Conservation (phyloP, 140 eudicot species). For the Senecio squalidus region DNA sequence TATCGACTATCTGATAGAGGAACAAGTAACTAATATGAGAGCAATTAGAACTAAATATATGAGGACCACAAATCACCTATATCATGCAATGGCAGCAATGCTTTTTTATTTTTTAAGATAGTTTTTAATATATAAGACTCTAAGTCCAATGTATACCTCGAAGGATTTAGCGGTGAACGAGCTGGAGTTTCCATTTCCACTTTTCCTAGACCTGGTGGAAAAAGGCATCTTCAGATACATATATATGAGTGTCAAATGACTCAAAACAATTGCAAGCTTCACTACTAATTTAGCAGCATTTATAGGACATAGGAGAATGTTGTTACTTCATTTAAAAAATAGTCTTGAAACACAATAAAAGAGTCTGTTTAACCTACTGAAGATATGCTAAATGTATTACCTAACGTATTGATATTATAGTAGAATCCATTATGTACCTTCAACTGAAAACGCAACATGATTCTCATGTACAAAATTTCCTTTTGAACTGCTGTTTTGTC, state of each 20-base stretch:
- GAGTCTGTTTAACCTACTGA: background rate
- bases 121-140: background rate
- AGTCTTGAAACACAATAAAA: background rate
- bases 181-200: conserved; percentile 75
- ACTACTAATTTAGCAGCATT: background rate
- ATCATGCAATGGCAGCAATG: background rate
- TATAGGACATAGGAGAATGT: conserved; percentile 11
- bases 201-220: conserved; percentile 68
- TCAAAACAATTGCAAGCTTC: conserved; percentile 7
- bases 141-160: conserved; percentile 47
- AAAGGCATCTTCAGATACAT: conserved; percentile 19
- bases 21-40: conserved; percentile 1
- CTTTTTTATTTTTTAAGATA: conserved; percentile 10
- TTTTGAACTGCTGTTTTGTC: conserved; percentile 32
- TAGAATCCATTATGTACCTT: conserved; percentile 47
- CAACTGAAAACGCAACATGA: conserved; percentile 87
- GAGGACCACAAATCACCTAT: background rate
- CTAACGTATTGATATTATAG: too few relatives aligned
- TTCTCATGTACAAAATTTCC: conserved; percentile 51
- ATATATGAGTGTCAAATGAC: conserved; percentile 19
- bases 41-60: background rate
- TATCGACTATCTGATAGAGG: conserved; percentile 6
- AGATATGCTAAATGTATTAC: too few relatives aligned
- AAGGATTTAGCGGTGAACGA: conserved; percentile 68
- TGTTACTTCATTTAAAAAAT: background rate